Base-by-base conservation (phyloP, 2,329 filamentous ascomycete genomes). In the Epichloe amarillans region DNA sequence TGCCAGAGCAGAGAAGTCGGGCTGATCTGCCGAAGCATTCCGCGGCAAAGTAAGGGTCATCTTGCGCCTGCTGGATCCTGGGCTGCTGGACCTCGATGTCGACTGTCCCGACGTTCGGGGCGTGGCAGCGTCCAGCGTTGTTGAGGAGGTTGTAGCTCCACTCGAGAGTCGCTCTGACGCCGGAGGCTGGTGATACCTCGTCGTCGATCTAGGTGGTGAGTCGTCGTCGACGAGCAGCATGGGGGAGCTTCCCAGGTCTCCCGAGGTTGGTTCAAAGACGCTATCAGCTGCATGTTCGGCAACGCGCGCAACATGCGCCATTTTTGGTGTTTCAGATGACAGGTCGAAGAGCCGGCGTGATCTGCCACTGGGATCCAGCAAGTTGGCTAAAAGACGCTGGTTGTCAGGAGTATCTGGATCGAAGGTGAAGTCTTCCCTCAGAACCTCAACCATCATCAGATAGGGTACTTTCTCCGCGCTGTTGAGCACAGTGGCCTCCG, bases 391-490 rank as follows among this genome's bases (percentile, higher is more conserved):
- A 21, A 93, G 68, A 49, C 78, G 74, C 60, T 84, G 76, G 58
- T 93, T 93, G 55, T 88, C 83, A 30, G 77, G 72, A 0, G 81
- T 83, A 35, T 84, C 80, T 0, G 86, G 85, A 58, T 91, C 83
- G 59, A 93, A 93, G 36, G 83, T 83, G 61, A 93, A 91, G 60
- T 93, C 87, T 56, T 91, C 86, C 23, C 83, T 74, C 46, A 93
- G 68, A 21, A 93, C 82, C 62, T 93, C 87, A 2, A 91, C 80
- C 86, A 93, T 90, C 30, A 93, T 74, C 47, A 93, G 67, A 66
- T 89, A 93, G 1, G 87, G 87, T 43, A 93, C 87, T 62, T 89
- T 86, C 64, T 93, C 86, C 4, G 87, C 87, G 63, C 87, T 93
- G 66, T 93, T 93, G 48, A 93, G 69, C 50, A 90, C 88, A 0